Conservation (phyloP, 192 early-diverging fungal species). For the Umbelopsis sp. region DNA sequence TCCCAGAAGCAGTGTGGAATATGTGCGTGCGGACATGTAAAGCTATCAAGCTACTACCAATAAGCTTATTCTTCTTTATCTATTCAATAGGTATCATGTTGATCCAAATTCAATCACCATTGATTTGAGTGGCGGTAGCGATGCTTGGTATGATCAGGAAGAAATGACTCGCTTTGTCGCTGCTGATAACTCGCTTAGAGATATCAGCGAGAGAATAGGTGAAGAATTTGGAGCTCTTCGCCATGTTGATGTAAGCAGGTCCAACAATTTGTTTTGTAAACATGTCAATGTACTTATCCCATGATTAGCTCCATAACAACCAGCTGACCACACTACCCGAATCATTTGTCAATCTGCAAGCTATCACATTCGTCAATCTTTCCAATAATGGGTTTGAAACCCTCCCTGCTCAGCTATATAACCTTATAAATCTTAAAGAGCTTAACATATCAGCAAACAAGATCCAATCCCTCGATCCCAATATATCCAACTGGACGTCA, state of each 20-base stretch:
- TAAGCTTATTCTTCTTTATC: not conserved
- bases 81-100: slow-evolving; percentile 43
- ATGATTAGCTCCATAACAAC: slow-evolving; percentile 48
- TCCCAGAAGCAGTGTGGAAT: slow-evolving; percentile 54
- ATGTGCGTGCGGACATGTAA: slow-evolving; percentile 33
- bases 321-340: slow-evolving; percentile 43
- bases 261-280: not conserved
- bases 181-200: slow-evolving; percentile 48
- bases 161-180: slow-evolving; percentile 55
- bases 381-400: slow-evolving; percentile 45
- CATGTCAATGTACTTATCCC: not conserved
- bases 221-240: slow-evolving; percentile 50
- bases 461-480: slow-evolving; percentile 35
- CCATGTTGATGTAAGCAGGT: slow-evolving; percentile 47
- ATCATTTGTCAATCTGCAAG: slow-evolving; percentile 34
- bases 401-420: slow-evolving; percentile 40
- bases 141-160: slow-evolving; percentile 53
- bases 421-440: slow-evolving; percentile 38
- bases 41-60: too few species aligned
- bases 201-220: slow-evolving; percentile 48
- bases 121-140: slow-evolving; percentile 46
- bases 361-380: slow-evolving; percentile 42
- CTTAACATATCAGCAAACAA: slow-evolving; percentile 49
- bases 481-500: slow-evolving; percentile 34
- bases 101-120: slow-evolving; percentile 49